Base-by-base conservation (phyloP, 1,284 basidiomycete species). In the Tilletiaria anomala region DNA sequence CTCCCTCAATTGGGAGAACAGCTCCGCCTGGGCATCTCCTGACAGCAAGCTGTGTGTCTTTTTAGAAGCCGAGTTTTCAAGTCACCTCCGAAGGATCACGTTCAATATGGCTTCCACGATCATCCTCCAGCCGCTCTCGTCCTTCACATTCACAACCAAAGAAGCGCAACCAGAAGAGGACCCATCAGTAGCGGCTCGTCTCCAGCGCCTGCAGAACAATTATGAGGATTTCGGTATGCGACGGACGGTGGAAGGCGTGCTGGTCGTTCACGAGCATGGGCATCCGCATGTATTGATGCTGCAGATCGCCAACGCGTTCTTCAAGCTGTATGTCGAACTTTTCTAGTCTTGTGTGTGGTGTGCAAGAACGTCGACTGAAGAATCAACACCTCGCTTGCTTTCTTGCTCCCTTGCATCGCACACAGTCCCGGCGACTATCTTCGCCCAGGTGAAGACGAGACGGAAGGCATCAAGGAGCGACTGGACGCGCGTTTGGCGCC, bases 251-350 rank as follows among this genome's bases (percentile, higher is more conserved):
- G 91, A 97, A 64, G 91, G 87, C n/a, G 81, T 96, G 47, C 76
- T 97, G 23, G 80, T 96, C 39, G 88, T 94, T 18, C 88, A 93
- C 52, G 74, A 75, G 46, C 68, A 73, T 40, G 65, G 66, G 8
- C 63, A 60, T 48, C 62, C 59, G 24, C 91, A 96, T 63, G 83
- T 96, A 48, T 77, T 97, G 52, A 91, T 96, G 79, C 76, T 96
- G 12, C 91, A 96, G 68, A 93, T 97, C 61, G 91, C 88, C 23
- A 94, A 94, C 66, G 87, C 88, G 15, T 97, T 94, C 70, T 96
- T 94, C 76, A 96, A 96, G 69, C 76, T 96, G 86, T 87, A 59
- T 62, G 83, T 54, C n/a, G 8, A 11, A 12, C 32, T 40, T 14
- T 35, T 8, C 18, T 15, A 11, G 4, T 21, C 16, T 3, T 14